Evolutionary conservation across 2,329 filamentous ascomycete genomes (phyloP), one percentile per base, ranked within the genome.

Genomic region (Verticillium longisporum): DNA sequence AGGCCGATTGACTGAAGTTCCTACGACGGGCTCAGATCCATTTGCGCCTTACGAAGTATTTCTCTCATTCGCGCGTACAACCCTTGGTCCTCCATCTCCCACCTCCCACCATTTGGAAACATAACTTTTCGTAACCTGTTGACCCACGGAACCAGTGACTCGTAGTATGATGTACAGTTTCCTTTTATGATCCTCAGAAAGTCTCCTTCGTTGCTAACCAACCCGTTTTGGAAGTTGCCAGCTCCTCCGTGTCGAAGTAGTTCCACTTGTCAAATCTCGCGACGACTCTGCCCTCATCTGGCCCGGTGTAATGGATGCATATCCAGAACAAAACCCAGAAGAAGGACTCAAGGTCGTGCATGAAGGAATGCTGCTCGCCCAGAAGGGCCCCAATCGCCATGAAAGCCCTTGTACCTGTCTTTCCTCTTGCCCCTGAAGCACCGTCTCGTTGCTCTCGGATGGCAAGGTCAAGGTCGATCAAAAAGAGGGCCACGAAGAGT

Each of bases 301-400:
- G 50, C 13, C 70, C 71, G 14, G 73, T 61, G 60, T 73, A 78
- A 65, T 80, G 73, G 59, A 78, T 72, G 61, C 73, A 78, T 65
- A 79, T 76, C 77, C 72, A 81, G 63, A 81, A 77, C 0, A 80
- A 65, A 2, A 80, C 74, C 77, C 69, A 81, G 67, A 79, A 81
- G 62, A 81, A 80, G 2, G 75, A 82, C 65, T 81, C 75, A 9
- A 80, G 71, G 63, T 81, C 74, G 64, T 82, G 74, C 70, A 80
- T 79, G 36, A 78, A 79, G 1, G 71, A 77, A 66, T 81, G 74
- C 41, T 74, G 61, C 65, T 80, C 73, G 38, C 72, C 74, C 5
- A 73, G 61, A 53, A 82, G 74, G 2, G 70, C 70, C 0, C 77
- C 73, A 60, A 81, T 79, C 4, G 75, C 76, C 73, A 81, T 80